phyloP scores from a whole-genome alignment of 2,329 filamentous ascomycete genomes.

The Neonectria faginata region DNA sequence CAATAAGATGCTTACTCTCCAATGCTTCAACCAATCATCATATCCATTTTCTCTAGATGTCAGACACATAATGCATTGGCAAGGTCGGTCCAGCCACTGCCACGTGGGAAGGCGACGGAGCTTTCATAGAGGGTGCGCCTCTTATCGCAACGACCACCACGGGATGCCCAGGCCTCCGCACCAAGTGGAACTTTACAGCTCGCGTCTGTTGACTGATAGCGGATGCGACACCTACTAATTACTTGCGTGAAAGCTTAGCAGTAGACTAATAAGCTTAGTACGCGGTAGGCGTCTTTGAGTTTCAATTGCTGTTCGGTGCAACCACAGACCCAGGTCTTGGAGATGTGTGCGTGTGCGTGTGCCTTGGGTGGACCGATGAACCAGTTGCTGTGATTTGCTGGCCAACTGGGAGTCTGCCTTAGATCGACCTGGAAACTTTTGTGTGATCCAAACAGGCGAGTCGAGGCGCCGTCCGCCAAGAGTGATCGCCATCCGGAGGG shows the following conservation, averaged over 20 bases:
- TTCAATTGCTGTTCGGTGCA: slow-evolving; percentile 8
- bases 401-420: neutral
- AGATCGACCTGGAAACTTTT: slow-evolving; percentile 8
- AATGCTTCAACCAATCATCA: neutral
- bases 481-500: slow-evolving; percentile 12
- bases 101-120: neutral
- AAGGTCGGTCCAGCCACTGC: slow-evolving; percentile 5
- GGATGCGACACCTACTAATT: neutral
- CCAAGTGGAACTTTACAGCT: slow-evolving; percentile 7
- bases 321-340: slow-evolving; percentile 15
- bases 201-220: neutral
- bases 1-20: slow-evolving; percentile 5
- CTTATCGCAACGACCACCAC: slow-evolving; percentile 17
- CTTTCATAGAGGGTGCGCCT: slow-evolving; percentile 10
- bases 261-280: neutral
- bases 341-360: slow-evolving; percentile 7
- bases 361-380: slow-evolving; percentile 19
- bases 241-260: neutral
- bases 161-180: neutral
- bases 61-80: neutral
- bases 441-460: slow-evolving; percentile 14
- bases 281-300: neutral
- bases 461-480: slow-evolving; percentile 17
- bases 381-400: slow-evolving; percentile 12
- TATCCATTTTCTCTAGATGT: neutral